Evolutionary conservation across 352 stramenopile species (phyloP), one percentile per base, ranked within the genome.

Genomic region (Pythium grandisporangium): DNA sequence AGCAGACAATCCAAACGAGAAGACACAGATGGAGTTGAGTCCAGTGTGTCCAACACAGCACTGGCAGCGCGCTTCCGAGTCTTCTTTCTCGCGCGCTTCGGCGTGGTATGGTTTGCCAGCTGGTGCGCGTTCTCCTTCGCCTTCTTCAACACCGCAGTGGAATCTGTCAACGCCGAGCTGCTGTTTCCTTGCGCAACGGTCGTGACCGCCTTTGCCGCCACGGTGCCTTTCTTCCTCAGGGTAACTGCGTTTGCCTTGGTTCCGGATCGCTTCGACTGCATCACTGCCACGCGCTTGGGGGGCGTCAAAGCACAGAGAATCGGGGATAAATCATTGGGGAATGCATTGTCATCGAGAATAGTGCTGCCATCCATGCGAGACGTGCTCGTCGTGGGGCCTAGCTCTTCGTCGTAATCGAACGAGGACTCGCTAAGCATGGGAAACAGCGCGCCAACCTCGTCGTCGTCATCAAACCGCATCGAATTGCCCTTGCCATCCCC

Each of bases 301-400:
- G 37, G 42, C 5, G 47, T 48, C 51, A 66, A 69, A 27, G 63
- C 52, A 22, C 61, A 65, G 5, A 77, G 33, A 58, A 86, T 80
- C 14, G 70, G 72, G n/a, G 65, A 82, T 21, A 82, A 20, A 11
- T 81, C 65, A 10, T 55, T 51, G 23, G 59, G 36, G 29, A 77
- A 65, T 40, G 66, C 58, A 14, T 39, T 35, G 2, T 58, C 32
- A 30, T 29, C 38, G 7, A 36, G 50, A n/a, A 53, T 48, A 13
- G 27, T 42, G 16, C 17, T 41, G n/a, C n/a, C n/a, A n/a, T n/a
- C n/a, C n/a, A n/a, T n/a, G n/a, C n/a, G n/a, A n/a, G n/a, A n/a
- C 20, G 25, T 20, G 10, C 23, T 19, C 23, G 22, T 12, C 8
- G 16, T 6, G 14, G 27, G 13, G 11, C 13, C 50, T 16, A 66